Conservation (phyloP, 2,329 filamentous ascomycete species). For the Trichoderma sp. region DNA sequence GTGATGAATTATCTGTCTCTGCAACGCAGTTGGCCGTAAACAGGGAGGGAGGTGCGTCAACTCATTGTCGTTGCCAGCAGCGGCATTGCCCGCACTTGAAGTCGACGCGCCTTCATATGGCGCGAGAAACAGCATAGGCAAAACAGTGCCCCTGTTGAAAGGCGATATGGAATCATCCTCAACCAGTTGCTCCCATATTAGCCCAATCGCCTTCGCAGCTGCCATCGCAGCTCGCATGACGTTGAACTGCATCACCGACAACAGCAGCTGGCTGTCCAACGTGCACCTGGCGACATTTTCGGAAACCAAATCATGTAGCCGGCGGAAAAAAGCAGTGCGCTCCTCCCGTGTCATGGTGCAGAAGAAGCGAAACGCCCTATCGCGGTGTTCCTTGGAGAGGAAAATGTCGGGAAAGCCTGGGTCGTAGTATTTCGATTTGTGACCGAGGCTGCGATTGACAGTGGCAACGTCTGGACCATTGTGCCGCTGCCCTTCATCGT, state of each 20-base stretch:
- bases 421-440: background rate
- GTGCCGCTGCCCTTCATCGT: background rate
- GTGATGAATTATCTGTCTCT: constrained; percentile 28
- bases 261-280: constrained; percentile 16
- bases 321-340: background rate
- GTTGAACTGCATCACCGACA: constrained; percentile 25
- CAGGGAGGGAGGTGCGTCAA: constrained; percentile 14
- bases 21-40: constrained; percentile 29
- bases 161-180: constrained; percentile 21
- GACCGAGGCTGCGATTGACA: background rate
- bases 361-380: constrained; percentile 3
- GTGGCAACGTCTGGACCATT: background rate
- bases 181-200: background rate
- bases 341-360: background rate
- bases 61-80: background rate
- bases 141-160: background rate
- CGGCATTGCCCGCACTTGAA: background rate
- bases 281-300: background rate
- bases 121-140: background rate
- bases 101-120: background rate
- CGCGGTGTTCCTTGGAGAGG: background rate
- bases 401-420: constrained; percentile 10
- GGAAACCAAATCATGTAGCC: constrained; percentile 16
- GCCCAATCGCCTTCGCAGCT: background rate
- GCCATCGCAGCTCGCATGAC: constrained; percentile 15